These are phyloP conservation scores for Hemisphaericaspora xylofermentans DNA, from an alignment of 1,139 yeast species.

Conservation along the genomic window DNA sequence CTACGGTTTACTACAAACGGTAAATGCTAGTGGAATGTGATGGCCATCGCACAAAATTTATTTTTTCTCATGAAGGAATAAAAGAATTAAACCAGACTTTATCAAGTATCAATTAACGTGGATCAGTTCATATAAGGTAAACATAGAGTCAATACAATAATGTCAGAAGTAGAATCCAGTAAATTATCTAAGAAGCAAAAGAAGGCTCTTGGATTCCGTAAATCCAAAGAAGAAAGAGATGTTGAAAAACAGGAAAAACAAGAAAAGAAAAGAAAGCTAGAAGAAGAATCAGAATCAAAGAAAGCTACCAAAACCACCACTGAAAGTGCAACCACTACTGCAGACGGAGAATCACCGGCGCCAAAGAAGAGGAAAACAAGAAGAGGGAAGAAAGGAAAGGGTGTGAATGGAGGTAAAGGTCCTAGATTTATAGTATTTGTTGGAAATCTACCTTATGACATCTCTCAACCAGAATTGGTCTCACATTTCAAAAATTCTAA, in stretches of 20 bases:
- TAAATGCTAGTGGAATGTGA: no score
- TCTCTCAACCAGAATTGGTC: conserved; percentile 58
- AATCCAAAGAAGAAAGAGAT: conserved; percentile 25
- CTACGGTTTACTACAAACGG: no score
- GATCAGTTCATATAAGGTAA: no score
- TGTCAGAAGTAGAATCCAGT: conserved; percentile 26
- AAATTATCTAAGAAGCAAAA: conserved; percentile 72
- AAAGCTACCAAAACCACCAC: conserved; percentile 14
- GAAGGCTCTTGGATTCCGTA: conserved; percentile 73
- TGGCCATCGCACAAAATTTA: conserved; percentile 1
- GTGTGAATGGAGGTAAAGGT: conserved; percentile 48
- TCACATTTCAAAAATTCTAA: conserved; percentile 73
- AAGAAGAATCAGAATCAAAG: conserved; percentile 11
- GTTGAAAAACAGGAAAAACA: conserved; percentile 11
- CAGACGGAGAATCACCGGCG: conserved; percentile 27
- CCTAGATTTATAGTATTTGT: conserved; percentile 83
- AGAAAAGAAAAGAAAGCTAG: conserved; percentile 16
- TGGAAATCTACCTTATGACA: conserved; percentile 85
- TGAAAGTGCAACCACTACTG: conserved; percentile 13
- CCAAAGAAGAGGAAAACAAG: conserved; percentile 73
- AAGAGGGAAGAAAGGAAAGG: conserved; percentile 71
- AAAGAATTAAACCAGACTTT: background rate
- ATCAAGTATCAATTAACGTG: no score
- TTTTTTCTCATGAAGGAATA: background rate
- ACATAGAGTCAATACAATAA: no score